These are phyloP conservation scores for Serendipita sp. DNA, from an alignment of 768 basidiomycete species.

Conservation along the genomic window DNA sequence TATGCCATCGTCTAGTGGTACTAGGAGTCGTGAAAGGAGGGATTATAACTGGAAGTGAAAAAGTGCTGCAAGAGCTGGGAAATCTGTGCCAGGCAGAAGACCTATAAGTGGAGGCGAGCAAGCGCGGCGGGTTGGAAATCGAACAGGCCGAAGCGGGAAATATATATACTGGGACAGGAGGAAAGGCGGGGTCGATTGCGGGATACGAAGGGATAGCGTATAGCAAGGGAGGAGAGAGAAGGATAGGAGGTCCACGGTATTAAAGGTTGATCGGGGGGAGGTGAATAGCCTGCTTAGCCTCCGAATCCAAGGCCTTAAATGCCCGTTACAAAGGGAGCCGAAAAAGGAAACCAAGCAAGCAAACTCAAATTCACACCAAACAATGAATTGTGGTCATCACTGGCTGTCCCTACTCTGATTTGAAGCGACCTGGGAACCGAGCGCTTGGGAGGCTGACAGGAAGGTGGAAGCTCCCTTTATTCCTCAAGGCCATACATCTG, in stretches of 20 bases:
- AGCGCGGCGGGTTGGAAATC: too few relatives aligned
- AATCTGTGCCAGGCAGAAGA: background rate
- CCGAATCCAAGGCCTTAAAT: background rate
- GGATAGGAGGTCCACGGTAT: background rate
- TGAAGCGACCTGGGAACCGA: background rate
- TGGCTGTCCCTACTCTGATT: background rate
- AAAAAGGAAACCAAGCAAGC: slow-evolving; percentile 6
- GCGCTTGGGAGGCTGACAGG: background rate
- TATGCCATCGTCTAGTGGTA: background rate
- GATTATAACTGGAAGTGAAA: background rate
- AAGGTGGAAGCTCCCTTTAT: background rate
- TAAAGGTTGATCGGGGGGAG: background rate
- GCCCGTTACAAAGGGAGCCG: background rate
- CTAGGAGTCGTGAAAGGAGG: background rate
- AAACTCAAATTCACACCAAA: background rate
- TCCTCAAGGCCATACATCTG: too few relatives aligned
- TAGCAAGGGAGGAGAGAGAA: background rate
- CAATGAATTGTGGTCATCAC: background rate
- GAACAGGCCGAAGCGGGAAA: too few relatives aligned
- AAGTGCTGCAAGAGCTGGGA: background rate
- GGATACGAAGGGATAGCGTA: background rate
- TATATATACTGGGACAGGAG: too few relatives aligned
- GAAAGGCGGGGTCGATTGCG: background rate
- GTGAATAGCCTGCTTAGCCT: background rate
- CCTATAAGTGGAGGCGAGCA: slow-evolving; percentile 1